Evolutionary conservation across 768 basidiomycete genomes (phyloP).

Genomic region (Naganishia onofrii): DNA sequence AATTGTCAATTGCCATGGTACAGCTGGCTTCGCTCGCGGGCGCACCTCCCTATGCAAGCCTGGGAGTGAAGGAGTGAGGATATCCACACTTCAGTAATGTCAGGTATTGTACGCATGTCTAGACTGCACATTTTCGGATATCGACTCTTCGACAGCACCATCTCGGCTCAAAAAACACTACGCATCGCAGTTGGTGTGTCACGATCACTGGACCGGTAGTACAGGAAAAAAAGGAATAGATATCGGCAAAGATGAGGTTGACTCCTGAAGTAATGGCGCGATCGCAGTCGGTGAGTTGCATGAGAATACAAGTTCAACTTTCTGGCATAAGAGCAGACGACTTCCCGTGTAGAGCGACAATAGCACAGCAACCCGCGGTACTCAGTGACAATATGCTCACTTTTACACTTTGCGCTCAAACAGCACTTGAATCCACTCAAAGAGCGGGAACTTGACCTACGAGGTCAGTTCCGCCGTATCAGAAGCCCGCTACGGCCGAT

Average conservation of each 20-base stretch:
- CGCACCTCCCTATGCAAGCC: not conserved
- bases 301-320: no score
- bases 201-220: not conserved
- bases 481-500: not conserved
- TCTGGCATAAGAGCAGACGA: not conserved
- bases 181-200: no score
- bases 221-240: slow-evolving; percentile 4
- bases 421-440: slow-evolving; percentile 51
- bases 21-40: no score
- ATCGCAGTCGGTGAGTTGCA: slow-evolving; percentile 27
- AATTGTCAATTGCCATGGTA: no score
- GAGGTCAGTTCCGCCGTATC: slow-evolving; percentile 41
- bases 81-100: no score
- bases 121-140: no score
- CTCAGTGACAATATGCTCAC: not conserved
- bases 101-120: no score
- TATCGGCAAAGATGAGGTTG: slow-evolving; percentile 43
- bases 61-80: no score
- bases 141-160: no score
- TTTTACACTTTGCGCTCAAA: not conserved
- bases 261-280: slow-evolving; percentile 47
- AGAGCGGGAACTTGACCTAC: slow-evolving; percentile 50
- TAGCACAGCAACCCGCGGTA: not conserved
- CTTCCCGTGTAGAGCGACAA: not conserved
- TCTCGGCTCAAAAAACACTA: no score